Conservation (phyloP, 768 basidiomycete genomes). For the Psilocybe azurescens region DNA sequence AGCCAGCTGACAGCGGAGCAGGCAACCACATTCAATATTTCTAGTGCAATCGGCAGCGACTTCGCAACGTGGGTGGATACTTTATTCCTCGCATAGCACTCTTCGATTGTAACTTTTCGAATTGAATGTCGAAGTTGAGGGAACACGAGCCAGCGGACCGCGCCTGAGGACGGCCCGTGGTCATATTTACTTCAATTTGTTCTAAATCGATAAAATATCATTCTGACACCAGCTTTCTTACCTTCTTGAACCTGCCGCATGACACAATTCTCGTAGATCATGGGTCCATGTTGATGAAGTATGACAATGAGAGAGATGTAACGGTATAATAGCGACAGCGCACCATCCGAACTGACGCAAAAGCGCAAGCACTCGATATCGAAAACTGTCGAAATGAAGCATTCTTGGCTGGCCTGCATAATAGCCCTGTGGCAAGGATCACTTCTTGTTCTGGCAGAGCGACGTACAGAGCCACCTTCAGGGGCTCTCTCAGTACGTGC, state of each 20-base stretch:
- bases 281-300: background rate
- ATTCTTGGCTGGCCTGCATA: background rate
- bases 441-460: background rate
- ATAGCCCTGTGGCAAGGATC: background rate
- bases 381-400: background rate
- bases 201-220: background rate
- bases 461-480: constrained; percentile 39
- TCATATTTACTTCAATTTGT: background rate
- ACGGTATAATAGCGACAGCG: background rate
- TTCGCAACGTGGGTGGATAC: constrained; percentile 51
- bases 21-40: constrained; percentile 44
- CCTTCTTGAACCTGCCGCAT: background rate
- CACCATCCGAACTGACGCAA: background rate
- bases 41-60: constrained; percentile 51
- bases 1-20: constrained; percentile 40
- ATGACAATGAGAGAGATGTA: background rate
- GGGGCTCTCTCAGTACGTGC: constrained; percentile 46
- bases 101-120: background rate
- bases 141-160: constrained; percentile 2
- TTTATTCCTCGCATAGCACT: constrained; percentile 30
- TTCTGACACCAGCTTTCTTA: background rate
- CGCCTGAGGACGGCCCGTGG: background rate
- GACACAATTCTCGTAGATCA: background rate
- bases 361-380: background rate
- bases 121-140: no score